Percentiles rank a stretch among this genome's conserved stretches.
Evolutionary conservation across 495 filamentous ascomycete species (phyloP).

Genomic region (Aspergillus wentii): DNA sequence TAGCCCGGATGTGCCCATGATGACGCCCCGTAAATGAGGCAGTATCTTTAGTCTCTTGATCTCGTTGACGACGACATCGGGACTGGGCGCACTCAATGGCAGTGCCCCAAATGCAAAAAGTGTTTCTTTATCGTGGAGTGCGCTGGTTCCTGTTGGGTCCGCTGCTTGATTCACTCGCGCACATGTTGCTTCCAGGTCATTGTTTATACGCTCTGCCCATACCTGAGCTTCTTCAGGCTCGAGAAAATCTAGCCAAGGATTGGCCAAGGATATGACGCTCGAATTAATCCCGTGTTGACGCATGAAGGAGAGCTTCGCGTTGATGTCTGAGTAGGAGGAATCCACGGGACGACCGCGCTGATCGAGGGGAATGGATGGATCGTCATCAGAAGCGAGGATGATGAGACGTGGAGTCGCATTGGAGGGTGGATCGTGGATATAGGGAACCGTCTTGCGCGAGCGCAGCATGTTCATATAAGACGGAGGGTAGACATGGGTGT

Average conservation of each 20-base stretch:
- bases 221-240: constrained; percentile 52
- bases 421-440: constrained; percentile 66
- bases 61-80: constrained; percentile 54
- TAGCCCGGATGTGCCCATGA: constrained; percentile 82
- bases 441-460: constrained; percentile 69
- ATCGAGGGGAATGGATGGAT: constrained; percentile 47
- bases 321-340: constrained; percentile 64
- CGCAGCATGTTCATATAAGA: constrained; percentile 77
- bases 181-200: constrained; percentile 70
- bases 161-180: constrained; percentile 44
- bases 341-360: constrained; percentile 69
- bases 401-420: constrained; percentile 62
- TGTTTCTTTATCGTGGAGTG: constrained; percentile 20
- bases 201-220: constrained; percentile 65
- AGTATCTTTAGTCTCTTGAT: constrained; percentile 57
- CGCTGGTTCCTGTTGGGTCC: constrained; percentile 13
- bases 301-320: constrained; percentile 83
- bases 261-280: constrained; percentile 86
- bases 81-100: constrained; percentile 63
- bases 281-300: constrained; percentile 71
- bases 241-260: constrained; percentile 94
- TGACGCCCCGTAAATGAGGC: constrained; percentile 71
- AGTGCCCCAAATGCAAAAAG: constrained; percentile 80
- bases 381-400: constrained; percentile 64
- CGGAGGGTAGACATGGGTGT: constrained; percentile 92